Conservation (phyloP, 2,329 filamentous ascomycete genomes). For the Cladobotryum protrusum region DNA sequence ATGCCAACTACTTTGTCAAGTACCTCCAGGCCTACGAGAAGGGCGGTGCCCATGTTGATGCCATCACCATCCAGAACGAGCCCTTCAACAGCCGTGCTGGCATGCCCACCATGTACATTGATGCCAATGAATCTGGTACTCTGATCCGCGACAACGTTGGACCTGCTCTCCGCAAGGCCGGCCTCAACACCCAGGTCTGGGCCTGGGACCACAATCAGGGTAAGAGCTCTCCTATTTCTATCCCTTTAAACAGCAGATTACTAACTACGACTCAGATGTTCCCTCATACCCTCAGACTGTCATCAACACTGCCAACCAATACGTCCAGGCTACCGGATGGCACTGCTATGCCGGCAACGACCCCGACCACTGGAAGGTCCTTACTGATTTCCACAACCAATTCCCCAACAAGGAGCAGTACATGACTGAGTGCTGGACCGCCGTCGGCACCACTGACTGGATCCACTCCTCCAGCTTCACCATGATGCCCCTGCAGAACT, state of each 20-base stretch:
- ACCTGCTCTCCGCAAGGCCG: constrained; percentile 31
- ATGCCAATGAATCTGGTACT: constrained; percentile 29
- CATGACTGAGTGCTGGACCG: constrained; percentile 45
- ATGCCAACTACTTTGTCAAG: constrained; percentile 36
- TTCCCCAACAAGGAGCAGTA: constrained; percentile 36
- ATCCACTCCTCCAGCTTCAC: constrained; percentile 34
- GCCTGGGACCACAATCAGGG: constrained; percentile 35
- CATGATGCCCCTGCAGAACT: constrained; percentile 44
- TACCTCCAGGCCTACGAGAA: constrained; percentile 34
- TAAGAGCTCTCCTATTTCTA: constrained; percentile 1
- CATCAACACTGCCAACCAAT: constrained; percentile 24
- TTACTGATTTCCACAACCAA: constrained; percentile 33
- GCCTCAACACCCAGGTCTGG: constrained; percentile 40
- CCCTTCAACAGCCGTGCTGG: constrained; percentile 33
- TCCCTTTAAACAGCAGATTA: neutral
- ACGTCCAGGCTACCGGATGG: constrained; percentile 32
- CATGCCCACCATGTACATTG: constrained; percentile 35
- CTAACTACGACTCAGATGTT: constrained; percentile 2
- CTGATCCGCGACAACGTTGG: constrained; percentile 34
- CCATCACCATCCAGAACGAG: constrained; percentile 41
- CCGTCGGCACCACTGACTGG: constrained; percentile 38
- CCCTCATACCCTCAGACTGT: constrained; percentile 32
- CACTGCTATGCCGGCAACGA: constrained; percentile 34
- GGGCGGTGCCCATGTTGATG: constrained; percentile 31
- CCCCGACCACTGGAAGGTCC: constrained; percentile 28